These are phyloP conservation scores for Penicillium psychrosexuale DNA, from an alignment of 2,329 filamentous ascomycete genomes.

Conservation along the genomic window DNA sequence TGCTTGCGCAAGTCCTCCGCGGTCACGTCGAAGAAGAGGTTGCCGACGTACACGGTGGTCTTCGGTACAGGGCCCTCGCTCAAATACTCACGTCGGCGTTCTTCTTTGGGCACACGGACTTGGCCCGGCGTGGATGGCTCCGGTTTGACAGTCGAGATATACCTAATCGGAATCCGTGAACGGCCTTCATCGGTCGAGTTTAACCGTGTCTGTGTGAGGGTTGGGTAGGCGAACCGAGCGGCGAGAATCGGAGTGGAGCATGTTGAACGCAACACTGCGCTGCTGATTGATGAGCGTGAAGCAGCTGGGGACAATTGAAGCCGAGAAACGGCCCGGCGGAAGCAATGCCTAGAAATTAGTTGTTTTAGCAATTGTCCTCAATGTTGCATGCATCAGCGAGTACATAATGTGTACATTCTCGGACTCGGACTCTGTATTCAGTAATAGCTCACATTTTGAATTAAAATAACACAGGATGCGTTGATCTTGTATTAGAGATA, in stretches of 20 bases:
- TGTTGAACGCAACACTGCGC: conserved; percentile 34
- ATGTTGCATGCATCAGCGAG: background rate
- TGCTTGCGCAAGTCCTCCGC: conserved; percentile 58
- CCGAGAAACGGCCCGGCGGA: conserved; percentile 58
- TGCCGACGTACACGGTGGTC: conserved; percentile 62
- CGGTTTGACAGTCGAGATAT: background rate
- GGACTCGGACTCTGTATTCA: background rate
- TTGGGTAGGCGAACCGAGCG: conserved; percentile 29
- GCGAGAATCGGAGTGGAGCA: conserved; percentile 8
- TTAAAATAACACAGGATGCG: background rate
- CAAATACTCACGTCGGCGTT: background rate
- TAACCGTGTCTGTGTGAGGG: conserved; percentile 14
- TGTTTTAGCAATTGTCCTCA: conserved; percentile 3
- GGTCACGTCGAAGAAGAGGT: conserved; percentile 67
- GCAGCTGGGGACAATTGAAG: conserved; percentile 47
- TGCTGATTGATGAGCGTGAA: conserved; percentile 32
- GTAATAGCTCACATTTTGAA: conserved; percentile 2
- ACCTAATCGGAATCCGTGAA: background rate
- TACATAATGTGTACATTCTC: background rate
- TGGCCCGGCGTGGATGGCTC: background rate
- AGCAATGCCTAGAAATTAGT: conserved; percentile 48
- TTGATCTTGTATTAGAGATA: background rate
- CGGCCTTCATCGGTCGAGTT: conserved; percentile 9
- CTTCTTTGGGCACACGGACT: background rate
- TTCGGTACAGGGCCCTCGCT: conserved; percentile 30